A percentile compares a stretch with the other conserved stretches of the same genome.
phyloP scores from a whole-genome alignment of 1,284 basidiomycete genomes.

The Trametes pubescens region DNA sequence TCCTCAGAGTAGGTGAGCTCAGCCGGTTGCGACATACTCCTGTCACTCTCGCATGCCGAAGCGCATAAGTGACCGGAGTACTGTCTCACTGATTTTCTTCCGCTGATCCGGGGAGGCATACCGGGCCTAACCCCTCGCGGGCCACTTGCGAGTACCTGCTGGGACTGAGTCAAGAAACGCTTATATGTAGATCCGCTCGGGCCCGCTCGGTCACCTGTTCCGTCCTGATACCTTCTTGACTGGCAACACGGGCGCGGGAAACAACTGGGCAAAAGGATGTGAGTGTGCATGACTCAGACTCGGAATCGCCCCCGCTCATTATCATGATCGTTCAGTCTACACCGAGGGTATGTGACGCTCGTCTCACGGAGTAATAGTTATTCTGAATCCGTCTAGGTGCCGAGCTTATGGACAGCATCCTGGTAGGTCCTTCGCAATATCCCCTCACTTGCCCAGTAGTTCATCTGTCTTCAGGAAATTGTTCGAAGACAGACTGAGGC shows the following conservation, averaged over 20 bases:
- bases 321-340: constrained; percentile 61
- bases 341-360: constrained; percentile 72
- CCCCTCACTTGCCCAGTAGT: not conserved
- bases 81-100: too few species aligned
- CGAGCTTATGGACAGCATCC: constrained; percentile 88
- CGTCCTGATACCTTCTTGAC: constrained; percentile 89
- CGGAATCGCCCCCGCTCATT: constrained; percentile 1
- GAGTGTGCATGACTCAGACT: constrained; percentile 43
- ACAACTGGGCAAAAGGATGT: constrained; percentile 95
- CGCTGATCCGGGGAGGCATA: too few species aligned
- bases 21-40: too few species aligned
- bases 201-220: constrained; percentile 79
- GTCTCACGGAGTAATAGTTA: constrained; percentile 8
- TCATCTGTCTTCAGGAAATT: constrained; percentile 57
- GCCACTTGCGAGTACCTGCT: not conserved
- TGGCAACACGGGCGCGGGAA: constrained; percentile 82
- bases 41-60: too few species aligned
- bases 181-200: constrained; percentile 63
- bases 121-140: too few species aligned
- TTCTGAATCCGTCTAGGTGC: constrained; percentile 62
- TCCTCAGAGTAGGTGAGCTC: too few species aligned
- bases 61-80: too few species aligned
- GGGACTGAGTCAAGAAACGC: not conserved
- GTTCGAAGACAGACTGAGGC: constrained; percentile 80
- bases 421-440: constrained; percentile 52